phyloP scores from a whole-genome alignment of 73 alveolate species.

The Tetrahymena thermophila region DNA sequence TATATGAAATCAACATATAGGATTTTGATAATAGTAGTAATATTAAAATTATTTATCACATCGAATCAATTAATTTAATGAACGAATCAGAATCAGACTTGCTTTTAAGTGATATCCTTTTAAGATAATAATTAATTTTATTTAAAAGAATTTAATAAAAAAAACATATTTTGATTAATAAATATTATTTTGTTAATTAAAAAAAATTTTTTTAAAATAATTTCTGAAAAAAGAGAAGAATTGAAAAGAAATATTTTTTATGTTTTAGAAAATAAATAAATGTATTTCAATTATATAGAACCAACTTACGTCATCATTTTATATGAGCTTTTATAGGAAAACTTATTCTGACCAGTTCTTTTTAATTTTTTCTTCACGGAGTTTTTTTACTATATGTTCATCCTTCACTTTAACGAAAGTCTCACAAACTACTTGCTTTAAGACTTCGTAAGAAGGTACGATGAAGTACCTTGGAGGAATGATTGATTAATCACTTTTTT shows the following conservation, averaged over 20 bases:
- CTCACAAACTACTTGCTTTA: background rate
- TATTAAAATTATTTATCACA: no score
- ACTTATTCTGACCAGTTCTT: background rate
- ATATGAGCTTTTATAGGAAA: background rate
- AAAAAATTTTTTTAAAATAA: no score
- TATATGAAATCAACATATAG: no score
- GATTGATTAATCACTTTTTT: background rate
- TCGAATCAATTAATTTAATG: background rate
- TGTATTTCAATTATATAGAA: background rate
- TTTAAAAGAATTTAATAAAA: no score
- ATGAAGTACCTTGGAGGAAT: background rate
- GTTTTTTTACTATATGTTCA: background rate
- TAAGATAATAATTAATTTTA: no score
- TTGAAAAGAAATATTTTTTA: background rate
- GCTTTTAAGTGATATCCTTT: background rate
- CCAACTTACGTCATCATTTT: background rate
- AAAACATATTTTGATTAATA: no score
- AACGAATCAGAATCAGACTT: background rate
- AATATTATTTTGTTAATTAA: no score
- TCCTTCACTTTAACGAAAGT: background rate
- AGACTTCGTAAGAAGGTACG: background rate
- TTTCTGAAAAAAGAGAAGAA: background rate
- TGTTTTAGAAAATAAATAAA: background rate
- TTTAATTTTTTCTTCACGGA: background rate
- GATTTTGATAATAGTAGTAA: no score